Conservation (phyloP, 202 grass and related monocot genomes). For the Panicum hallii region DNA sequence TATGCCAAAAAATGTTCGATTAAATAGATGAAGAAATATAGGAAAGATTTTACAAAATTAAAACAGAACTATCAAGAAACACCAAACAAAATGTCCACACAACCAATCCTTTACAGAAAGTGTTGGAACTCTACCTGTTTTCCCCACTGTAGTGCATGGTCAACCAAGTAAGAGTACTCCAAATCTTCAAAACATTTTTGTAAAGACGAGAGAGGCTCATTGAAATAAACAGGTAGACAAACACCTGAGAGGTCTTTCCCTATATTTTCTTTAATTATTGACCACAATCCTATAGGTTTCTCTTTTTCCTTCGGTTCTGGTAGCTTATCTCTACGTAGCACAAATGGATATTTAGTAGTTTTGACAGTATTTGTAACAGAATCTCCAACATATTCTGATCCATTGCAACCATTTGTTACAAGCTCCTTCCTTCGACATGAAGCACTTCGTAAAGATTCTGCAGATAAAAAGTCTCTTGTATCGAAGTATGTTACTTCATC, state of each 20-base stretch:
- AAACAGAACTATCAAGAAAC: background rate
- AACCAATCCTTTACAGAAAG: conserved; percentile 21
- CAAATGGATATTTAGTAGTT: conserved; percentile 63
- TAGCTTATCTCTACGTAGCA: conserved; percentile 83
- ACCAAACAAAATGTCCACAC: background rate
- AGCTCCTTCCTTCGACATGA: conserved; percentile 81
- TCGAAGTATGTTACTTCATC: conserved; percentile 92
- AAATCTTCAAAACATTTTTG: conserved; percentile 99
- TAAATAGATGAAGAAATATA: conserved; percentile 19
- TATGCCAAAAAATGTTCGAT: conserved; percentile 1
- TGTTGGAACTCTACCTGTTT: conserved; percentile 64
- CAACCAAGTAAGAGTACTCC: conserved; percentile 93
- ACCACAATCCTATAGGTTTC: conserved; percentile 95
- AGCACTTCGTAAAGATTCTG: conserved; percentile 77
- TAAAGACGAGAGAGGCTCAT: conserved; percentile 93
- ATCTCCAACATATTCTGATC: conserved; percentile 52
- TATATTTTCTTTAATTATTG: conserved; percentile 99
- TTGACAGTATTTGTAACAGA: conserved; percentile 49
- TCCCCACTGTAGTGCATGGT: conserved; percentile 78
- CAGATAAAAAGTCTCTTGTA: conserved; percentile 84
- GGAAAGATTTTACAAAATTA: background rate
- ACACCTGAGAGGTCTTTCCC: conserved; percentile 97
- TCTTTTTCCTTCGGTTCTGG: conserved; percentile 96
- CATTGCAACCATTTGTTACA: conserved; percentile 54
- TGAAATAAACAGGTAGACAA: conserved; percentile 98